Conservation (phyloP, 306 rosid species). For the Begonia masoniana region DNA sequence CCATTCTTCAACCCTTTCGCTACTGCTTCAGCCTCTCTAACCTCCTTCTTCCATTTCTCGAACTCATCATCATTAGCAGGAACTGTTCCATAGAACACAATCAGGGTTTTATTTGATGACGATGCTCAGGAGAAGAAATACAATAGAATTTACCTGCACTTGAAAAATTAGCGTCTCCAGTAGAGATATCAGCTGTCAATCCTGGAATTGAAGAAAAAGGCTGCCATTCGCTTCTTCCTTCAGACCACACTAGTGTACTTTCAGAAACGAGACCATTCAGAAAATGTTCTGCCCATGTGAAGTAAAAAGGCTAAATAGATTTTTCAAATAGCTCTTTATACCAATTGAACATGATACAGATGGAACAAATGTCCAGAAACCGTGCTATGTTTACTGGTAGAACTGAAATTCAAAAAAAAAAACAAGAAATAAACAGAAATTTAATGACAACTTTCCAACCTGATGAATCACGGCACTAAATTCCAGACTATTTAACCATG, state of each 20-base stretch:
- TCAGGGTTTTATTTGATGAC: too few species aligned
- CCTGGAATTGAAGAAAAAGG: constrained; percentile 60
- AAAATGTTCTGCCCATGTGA: constrained; percentile 71
- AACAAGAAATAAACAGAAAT: not conserved
- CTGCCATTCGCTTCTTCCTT: constrained; percentile 86
- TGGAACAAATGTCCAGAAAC: constrained; percentile 24
- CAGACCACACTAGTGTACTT: constrained; percentile 64
- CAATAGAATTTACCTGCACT: constrained; percentile 25
- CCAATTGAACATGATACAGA: constrained; percentile 37
- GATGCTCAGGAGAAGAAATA: not conserved
- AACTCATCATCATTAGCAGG: constrained; percentile 41
- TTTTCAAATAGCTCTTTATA: constrained; percentile 26
- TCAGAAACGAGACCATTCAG: constrained; percentile 57
- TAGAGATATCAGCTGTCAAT: constrained; percentile 28
- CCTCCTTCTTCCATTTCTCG: constrained; percentile 73
- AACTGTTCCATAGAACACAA: not conserved
- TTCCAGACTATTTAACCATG: constrained; percentile 4
- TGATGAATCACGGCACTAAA: constrained; percentile 5
- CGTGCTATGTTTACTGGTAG: constrained; percentile 29
- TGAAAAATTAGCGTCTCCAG: constrained; percentile 20
- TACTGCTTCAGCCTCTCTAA: constrained; percentile 47
- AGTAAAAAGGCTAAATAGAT: constrained; percentile 32
- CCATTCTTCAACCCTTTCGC: constrained; percentile 20
- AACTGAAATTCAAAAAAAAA: constrained; percentile 35
- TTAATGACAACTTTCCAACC: too few species aligned